Conservation (phyloP, 2,329 filamentous ascomycete genomes). For the Xylaria sp. region DNA sequence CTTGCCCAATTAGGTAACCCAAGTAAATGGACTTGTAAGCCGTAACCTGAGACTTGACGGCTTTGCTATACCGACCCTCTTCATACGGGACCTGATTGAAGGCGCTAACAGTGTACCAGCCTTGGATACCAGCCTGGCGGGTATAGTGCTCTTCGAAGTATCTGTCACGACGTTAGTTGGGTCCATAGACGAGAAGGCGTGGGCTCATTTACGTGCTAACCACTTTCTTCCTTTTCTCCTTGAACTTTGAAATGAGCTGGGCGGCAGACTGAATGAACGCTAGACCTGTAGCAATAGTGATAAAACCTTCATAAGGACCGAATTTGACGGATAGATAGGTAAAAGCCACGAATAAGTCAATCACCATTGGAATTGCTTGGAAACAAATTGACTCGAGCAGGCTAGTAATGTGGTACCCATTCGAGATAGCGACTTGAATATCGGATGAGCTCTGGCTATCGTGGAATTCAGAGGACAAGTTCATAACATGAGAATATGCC, state of each 20-base stretch:
- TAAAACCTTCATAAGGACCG: slow-evolving; percentile 71
- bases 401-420: slow-evolving; percentile 64
- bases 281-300: slow-evolving; percentile 67
- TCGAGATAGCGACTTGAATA: slow-evolving; percentile 66
- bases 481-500: slow-evolving; percentile 69
- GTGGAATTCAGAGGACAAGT: slow-evolving; percentile 70
- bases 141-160: slow-evolving; percentile 67
- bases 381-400: slow-evolving; percentile 69
- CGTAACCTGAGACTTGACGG: slow-evolving; percentile 57
- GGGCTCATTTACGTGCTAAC: slow-evolving; percentile 56
- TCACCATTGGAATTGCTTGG: slow-evolving; percentile 67
- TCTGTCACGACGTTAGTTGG: slow-evolving; percentile 36
- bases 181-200: neutral
- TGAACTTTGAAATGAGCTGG: slow-evolving; percentile 62
- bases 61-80: slow-evolving; percentile 63
- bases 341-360: slow-evolving; percentile 69
- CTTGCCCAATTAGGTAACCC: slow-evolving; percentile 63
- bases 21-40: slow-evolving; percentile 55
- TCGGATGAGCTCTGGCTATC: slow-evolving; percentile 70
- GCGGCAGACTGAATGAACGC: slow-evolving; percentile 67
- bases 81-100: slow-evolving; percentile 70
- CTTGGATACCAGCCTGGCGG: slow-evolving; percentile 65
- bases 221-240: slow-evolving; percentile 61
- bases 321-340: slow-evolving; percentile 69
- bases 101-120: slow-evolving; percentile 69